These are phyloP conservation scores for Beauveria pseudobassiana DNA, from an alignment of 2,329 filamentous ascomycete genomes.

Conservation along the genomic window DNA sequence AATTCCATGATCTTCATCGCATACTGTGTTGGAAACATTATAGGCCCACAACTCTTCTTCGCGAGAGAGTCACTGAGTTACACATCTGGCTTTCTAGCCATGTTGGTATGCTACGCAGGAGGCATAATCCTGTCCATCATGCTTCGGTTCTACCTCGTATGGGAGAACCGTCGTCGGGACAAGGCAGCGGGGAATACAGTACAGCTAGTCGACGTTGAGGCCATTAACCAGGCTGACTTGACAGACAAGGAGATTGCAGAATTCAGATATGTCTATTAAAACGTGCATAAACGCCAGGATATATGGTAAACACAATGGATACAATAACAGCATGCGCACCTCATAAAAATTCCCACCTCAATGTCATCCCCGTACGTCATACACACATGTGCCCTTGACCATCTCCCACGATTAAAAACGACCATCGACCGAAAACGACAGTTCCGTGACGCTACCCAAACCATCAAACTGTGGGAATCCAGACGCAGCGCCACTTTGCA, in stretches of 20 bases:
- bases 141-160: constrained; percentile 42
- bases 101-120: constrained; percentile 51
- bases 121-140: constrained; percentile 35
- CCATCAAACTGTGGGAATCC: constrained; percentile 27
- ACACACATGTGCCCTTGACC: constrained; percentile 27
- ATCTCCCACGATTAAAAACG: constrained; percentile 29
- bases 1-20: constrained; percentile 51
- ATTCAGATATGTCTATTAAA: constrained; percentile 42
- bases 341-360: not conserved
- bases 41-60: constrained; percentile 55
- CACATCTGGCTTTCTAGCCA: constrained; percentile 52
- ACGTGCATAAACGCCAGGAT: not conserved
- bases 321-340: not conserved
- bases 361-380: constrained; percentile 23
- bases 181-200: not conserved
- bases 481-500: constrained; percentile 16
- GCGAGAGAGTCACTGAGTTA: constrained; percentile 52
- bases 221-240: constrained; percentile 30
- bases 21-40: constrained; percentile 54
- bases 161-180: constrained; percentile 48
- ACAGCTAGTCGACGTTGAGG: not conserved
- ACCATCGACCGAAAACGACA: constrained; percentile 31
- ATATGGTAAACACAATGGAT: not conserved
- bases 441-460: constrained; percentile 28
- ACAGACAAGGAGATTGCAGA: constrained; percentile 48